Base-by-base conservation (phyloP, 1,284 basidiomycete genomes). In the Ustanciosporium gigantosporum region DNA sequence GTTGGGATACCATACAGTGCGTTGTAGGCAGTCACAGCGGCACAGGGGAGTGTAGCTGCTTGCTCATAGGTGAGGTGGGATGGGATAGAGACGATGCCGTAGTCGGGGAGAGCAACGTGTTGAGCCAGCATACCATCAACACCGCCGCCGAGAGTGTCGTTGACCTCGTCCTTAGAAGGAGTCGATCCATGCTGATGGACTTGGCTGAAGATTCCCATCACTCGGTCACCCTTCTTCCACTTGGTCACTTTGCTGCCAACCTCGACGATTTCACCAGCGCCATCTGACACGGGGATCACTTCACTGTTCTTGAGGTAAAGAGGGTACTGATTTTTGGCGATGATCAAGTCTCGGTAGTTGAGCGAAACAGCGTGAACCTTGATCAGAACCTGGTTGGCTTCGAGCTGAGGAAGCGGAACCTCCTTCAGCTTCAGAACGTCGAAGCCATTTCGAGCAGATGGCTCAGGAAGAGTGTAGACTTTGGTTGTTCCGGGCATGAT, bases 201-300 rank as follows among this genome's bases (percentile, higher is more conserved):
- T 35, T 64, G 56, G 4, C 44, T 64, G 44, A 73, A 73, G 45
- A 66, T 69, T 36, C 58, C 47, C 40, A 79, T 82, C 45, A 86
- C 84, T 16, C 84, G 82, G 67, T 87, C 84, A 11, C 85, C 85
- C 3, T 74, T 52, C 49, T 81, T 81, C 81, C 81, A 85, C 13
- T 74, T 71, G 25, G 72, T 81, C n/a, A 85, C 84, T 13, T 81
- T 81, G 27, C 78, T 74, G 4, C 86, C 85, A 16, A 85, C 70
- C 3, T 81, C 79, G 29, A 85, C 75, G 37, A 87, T 79, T 66
- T 85, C 83, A 8, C 86, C 86, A 14, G 86, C 85, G 56, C 83
- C 81, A 62, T 87, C 86, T 5, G 85, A 86, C 68, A 81, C 79
- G 1, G 85, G 84, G 15, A 85, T 79, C 3, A 82, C 60, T 36